Base-by-base conservation (phyloP, 352 stramenopile species). In the Phytopythium sindhum region DNA sequence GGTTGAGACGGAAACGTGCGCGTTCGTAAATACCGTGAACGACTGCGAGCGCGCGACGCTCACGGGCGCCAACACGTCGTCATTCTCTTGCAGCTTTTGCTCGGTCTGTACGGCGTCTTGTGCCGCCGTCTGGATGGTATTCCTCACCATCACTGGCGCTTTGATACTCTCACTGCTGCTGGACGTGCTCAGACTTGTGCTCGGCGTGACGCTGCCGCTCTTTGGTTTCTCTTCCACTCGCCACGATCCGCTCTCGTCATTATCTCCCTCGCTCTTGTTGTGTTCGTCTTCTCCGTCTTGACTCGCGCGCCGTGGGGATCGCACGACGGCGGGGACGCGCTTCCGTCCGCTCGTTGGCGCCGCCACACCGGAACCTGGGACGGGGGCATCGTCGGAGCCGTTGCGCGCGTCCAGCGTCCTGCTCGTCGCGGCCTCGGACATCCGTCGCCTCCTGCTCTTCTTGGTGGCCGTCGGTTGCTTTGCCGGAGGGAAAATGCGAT, bases 31-130 rank as follows among this genome's bases (percentile, higher is more conserved):
- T 0, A 58, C 58, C 4, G 69, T 78, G 12, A 86, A 68, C 37
- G 78, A 88, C 60, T 80, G 74, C 28, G 76, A 88, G 6, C 78
- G 76, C 5, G 55, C 57, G 24, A 59, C 73, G 14, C 73, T 70
- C 26, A 78, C 60, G 9, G 71, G 70, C 12, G 63, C 24, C 10
- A 74, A 39, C 11, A 33, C 48, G 26, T 59, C 57, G 28, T 58
- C n/a, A 12, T 63, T 61, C 11, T 68, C 63, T 21, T 67, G 24
- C 4, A 4, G 26, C 11, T 31, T 2, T 10, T 17, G 29, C 31
- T 58, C 28, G 51, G 2, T 21, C 21, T 23, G 26, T 7, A 0
- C 47, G 5, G 14, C 4, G 0, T 12, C 47, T 35, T 53, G 48
- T 33, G 11, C 15, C 47, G 47, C 14, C 47, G 12, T 2, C 42